Base-by-base conservation (phyloP, 768 basidiomycete species). In the Amanita subjunquillea region DNA sequence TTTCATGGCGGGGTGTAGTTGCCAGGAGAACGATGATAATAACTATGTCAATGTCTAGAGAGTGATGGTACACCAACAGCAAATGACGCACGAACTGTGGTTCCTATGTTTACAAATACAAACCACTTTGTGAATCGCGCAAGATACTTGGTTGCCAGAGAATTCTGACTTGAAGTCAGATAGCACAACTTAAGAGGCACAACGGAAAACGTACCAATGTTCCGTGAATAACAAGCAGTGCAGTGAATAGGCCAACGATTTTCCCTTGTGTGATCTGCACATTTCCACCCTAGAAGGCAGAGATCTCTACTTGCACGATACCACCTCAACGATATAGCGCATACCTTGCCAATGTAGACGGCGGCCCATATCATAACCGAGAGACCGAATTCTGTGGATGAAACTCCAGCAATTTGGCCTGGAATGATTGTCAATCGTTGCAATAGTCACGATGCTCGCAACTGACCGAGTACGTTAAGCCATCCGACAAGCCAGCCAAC, bases 61-160 rank as follows among this genome's bases (percentile, higher is more conserved):
- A 25, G 39, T n/a, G 12, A 47, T 10, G 49, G 32, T 2, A 2
- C 7, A 17, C 22, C 13, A 13, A 27, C 12, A n/a, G 8, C 23
- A 40, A 44, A 10, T 25, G 29, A 68, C 77, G 58, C 55, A 85
- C 83, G 59, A 50, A 85, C 67, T 3, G 90, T 86, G 9, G 87
- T 75, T 38, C 90, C 90, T 48, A 94, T 72, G 65, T 95, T 94
- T 60, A 94, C 72, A 63, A 94, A 93, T 3, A 94, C 89, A 60
- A 91, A 91, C 27, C 76, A 77, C 20, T 74, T 75, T 2, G 91
- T 91, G 56, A 91, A 68, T 15, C 72, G 73, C 0, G 91, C 89
- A 3, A 94, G 79, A 56, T 84, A 72, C 20, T 78, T 77, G 1
- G 91, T 93, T 1, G 83, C 80, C 27, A 90, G 63, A 37, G 82